Conservation (phyloP, 2,329 filamentous ascomycete genomes). For the Fusarium nanum region DNA sequence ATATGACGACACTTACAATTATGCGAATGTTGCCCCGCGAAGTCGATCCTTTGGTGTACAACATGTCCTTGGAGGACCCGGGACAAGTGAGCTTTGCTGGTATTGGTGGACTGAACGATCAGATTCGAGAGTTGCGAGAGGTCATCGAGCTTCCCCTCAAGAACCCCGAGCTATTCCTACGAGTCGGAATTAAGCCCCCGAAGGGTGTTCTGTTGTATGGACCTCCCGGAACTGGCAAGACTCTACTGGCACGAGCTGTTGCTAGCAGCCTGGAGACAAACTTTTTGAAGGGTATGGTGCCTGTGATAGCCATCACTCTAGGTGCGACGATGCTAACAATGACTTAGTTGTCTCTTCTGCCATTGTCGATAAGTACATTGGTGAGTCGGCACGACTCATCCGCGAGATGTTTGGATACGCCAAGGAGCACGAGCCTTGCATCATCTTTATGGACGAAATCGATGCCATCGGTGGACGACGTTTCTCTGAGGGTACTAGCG, state of each 20-base stretch:
- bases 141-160: conserved; percentile 98
- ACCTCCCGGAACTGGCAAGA: conserved; percentile 97
- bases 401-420: conserved; percentile 99
- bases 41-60: conserved; percentile 98
- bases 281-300: conserved; percentile 85
- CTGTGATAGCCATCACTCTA: background rate
- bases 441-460: conserved; percentile 99
- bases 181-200: conserved; percentile 98
- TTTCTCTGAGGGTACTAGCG: conserved; percentile 97
- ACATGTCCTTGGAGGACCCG: conserved; percentile 99
- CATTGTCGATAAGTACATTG: conserved; percentile 99
- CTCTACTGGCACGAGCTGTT: conserved; percentile 90
- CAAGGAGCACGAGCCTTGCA: conserved; percentile 98
- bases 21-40: conserved; percentile 99
- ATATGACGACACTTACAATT: conserved; percentile 99
- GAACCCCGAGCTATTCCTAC: conserved; percentile 96
- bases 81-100: conserved; percentile 98
- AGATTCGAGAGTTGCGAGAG: conserved; percentile 96
- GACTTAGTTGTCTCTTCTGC: conserved; percentile 90
- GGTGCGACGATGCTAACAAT: conserved; percentile 34
- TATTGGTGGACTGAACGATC: conserved; percentile 97
- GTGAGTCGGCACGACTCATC: conserved; percentile 95
- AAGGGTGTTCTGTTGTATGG: conserved; percentile 98
- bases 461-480: conserved; percentile 96
- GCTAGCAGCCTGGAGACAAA: conserved; percentile 98